These are phyloP conservation scores for Thelephora aurantiotincta DNA, from an alignment of 768 basidiomycete species.

Conservation along the genomic window DNA sequence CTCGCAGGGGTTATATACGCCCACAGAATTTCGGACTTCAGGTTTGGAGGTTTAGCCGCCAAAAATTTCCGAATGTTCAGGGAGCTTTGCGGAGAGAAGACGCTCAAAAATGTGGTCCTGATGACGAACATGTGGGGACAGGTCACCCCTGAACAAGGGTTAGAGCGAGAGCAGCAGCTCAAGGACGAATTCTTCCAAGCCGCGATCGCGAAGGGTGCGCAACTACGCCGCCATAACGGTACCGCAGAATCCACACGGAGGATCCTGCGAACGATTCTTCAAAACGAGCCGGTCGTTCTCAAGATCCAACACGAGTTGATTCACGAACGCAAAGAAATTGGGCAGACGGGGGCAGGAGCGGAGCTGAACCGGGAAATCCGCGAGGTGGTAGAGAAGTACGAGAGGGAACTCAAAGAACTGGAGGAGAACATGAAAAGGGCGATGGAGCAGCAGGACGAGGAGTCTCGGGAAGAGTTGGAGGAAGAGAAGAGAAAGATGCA, in stretches of 20 bases:
- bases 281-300: background rate
- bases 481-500: background rate
- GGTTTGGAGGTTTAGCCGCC: slow-evolving; percentile 17
- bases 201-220: slow-evolving; percentile 3
- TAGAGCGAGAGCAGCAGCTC: slow-evolving; percentile 7
- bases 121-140: slow-evolving; percentile 25
- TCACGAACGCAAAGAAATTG: slow-evolving; percentile 2
- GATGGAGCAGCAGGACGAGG: slow-evolving; percentile 4
- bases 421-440: slow-evolving; percentile 1
- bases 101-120: slow-evolving; percentile 17
- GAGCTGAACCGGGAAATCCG: slow-evolving; percentile 7
- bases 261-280: background rate
- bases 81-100: slow-evolving; percentile 19
- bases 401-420: slow-evolving; percentile 7
- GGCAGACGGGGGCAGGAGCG: slow-evolving; percentile 2
- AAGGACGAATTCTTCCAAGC: slow-evolving; percentile 7
- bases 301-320: slow-evolving; percentile 6
- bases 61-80: slow-evolving; percentile 21
- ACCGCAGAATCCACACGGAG: background rate
- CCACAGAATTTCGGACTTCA: slow-evolving; percentile 21
- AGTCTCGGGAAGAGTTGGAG: background rate
- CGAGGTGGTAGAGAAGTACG: slow-evolving; percentile 1
- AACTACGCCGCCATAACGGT: slow-evolving; percentile 1
- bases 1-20: slow-evolving; percentile 21
- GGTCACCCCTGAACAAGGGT: slow-evolving; percentile 6